These are phyloP conservation scores for Aureobasidium sp. DNA, from an alignment of 2,329 filamentous ascomycete species.

Conservation along the genomic window DNA sequence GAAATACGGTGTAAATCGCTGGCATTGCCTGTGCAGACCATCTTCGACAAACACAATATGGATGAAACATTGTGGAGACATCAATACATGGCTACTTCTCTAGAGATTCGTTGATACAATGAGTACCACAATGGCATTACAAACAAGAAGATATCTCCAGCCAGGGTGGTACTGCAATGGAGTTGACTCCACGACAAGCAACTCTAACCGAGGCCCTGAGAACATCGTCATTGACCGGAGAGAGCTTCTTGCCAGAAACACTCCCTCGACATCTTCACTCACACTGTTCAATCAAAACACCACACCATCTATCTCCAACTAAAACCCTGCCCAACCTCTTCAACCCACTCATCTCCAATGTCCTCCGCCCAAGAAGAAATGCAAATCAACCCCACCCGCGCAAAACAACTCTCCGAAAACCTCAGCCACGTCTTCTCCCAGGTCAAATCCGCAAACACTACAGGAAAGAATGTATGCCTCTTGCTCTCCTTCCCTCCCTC, in stretches of 20 bases:
- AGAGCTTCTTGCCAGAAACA: not conserved
- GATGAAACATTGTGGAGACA: not conserved
- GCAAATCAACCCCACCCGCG: conserved; percentile 35
- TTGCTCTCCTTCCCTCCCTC: no score
- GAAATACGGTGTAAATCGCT: accelerated
- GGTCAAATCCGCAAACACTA: conserved; percentile 32
- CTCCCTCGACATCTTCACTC: not conserved
- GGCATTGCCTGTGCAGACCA: not conserved
- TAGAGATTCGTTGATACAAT: no score
- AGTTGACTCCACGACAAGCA: not conserved
- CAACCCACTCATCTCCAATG: not conserved
- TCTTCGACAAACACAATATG: no score
- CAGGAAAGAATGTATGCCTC: conserved; percentile 23
- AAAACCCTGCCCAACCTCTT: not conserved
- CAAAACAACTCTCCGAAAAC: conserved; percentile 39
- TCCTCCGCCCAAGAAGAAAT: conserved; percentile 19
- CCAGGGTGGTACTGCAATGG: not conserved
- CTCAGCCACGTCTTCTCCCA: conserved; percentile 33
- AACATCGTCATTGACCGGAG: not conserved
- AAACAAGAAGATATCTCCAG: not conserved
- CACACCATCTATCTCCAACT: not conserved
- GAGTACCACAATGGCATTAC: accelerated
- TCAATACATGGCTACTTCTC: accelerated
- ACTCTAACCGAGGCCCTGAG: not conserved
- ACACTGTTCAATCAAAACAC: not conserved